Evolutionary conservation across 2,329 filamentous ascomycete species (phyloP), one percentile per base, ranked within the genome.

Genomic region (Pseudogymnoascus sp.): DNA sequence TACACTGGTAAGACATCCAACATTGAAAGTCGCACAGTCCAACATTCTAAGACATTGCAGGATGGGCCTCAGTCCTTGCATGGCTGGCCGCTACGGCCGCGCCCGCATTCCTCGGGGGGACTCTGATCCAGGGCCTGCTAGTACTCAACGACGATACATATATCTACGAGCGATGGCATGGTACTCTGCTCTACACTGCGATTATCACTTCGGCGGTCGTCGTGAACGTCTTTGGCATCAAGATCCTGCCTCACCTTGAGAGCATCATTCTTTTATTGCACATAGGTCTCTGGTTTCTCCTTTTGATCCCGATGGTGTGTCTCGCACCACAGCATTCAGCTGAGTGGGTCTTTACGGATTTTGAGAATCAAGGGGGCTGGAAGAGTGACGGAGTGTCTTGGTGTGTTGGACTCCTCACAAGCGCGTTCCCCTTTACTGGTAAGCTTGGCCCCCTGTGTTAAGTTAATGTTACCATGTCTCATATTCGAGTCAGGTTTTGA

Each of bases 341-440:
- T 1, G 75, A 74, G 24, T 84, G 84, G 65, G 82, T 84, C 7
- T 84, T 84, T 67, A 67, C 68, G 13, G 77, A 81, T 26, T 83
- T 83, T 63, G 77, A 82, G 60, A 83, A 83, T 63, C 7, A 73
- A 0, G 75, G 77, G 2, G 75, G 72, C 0, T 81, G 78, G 78
- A 64, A 70, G 4, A 74, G 72, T 0, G 71, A 78, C 26, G 78
- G 73, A 0, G 60, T 80, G 4, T 76, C 77, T 5, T 81, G 78
- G 64, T 39, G 64, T 31, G 63, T 65, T 54, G 65, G 64, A 8
- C 47, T 54, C 33, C 47, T 54, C 26, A 54, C 47, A 15, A 63
- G 63, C 9, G 63, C 63, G 11, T 66, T 61, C 15, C 47, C 47
- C 11, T 54, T 54, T 54, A 62, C 50, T 54, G 47, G 47, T 54